phyloP scores from a whole-genome alignment of 2,329 filamentous ascomycete species.

The Fusarium nodosum region DNA sequence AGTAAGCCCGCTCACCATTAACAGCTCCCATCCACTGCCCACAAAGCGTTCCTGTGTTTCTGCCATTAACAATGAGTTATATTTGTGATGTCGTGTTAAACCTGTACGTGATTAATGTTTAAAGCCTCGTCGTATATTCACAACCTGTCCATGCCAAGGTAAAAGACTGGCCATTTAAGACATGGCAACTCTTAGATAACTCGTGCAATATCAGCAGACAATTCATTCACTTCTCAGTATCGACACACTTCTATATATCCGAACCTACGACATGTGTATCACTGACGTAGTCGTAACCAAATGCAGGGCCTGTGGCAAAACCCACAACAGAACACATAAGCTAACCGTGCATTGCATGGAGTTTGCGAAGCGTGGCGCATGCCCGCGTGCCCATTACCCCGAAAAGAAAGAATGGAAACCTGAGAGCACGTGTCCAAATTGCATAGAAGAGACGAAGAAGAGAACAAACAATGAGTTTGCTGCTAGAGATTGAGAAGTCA shows the following conservation, averaged over 20 bases:
- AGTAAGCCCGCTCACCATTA: fast-evolving
- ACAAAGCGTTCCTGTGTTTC: fast-evolving
- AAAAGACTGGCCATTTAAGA: neutral
- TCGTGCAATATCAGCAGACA: neutral
- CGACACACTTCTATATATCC: neutral
- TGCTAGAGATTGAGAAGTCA: too few relatives aligned
- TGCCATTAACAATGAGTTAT: neutral
- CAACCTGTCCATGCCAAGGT: neutral
- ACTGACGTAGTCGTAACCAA: fast-evolving
- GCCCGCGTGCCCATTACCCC: neutral
- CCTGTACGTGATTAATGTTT: too few relatives aligned
- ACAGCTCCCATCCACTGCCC: neutral
- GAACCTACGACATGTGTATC: neutral
- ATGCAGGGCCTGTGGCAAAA: neutral
- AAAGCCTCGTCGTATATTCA: neutral
- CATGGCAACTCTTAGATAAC: neutral
- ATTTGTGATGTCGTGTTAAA: neutral
- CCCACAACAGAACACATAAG: neutral
- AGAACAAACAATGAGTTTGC: neutral
- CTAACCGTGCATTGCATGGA: neutral
- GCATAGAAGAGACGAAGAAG: neutral
- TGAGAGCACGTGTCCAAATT: neutral
- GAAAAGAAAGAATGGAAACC: fast-evolving
- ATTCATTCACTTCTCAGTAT: neutral
- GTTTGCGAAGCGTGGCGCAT: neutral